phyloP scores from a whole-genome alignment of 2,329 filamentous ascomycete genomes.

The Fusarium hainanense region DNA sequence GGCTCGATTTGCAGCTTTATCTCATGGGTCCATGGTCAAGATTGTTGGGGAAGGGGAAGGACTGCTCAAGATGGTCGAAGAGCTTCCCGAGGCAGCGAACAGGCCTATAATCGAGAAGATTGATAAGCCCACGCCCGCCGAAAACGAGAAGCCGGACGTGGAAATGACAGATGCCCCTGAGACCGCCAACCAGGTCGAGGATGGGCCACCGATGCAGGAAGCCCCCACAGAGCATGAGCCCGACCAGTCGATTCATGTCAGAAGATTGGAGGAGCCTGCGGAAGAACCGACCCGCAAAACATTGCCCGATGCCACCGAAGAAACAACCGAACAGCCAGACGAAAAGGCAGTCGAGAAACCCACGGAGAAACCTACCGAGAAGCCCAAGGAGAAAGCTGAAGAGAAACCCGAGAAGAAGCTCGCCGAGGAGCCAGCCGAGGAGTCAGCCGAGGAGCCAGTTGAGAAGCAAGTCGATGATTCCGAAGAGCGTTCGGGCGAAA shows the following conservation, averaged over 20 bases:
- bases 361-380: background rate
- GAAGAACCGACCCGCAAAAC: slow-evolving; percentile 1
- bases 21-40: slow-evolving; percentile 61
- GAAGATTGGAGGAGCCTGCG: slow-evolving; percentile 10
- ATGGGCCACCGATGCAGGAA: slow-evolving; percentile 4
- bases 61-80: slow-evolving; percentile 57
- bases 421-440: background rate
- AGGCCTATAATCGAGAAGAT: slow-evolving; percentile 10
- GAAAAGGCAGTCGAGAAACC: background rate
- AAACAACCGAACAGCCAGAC: background rate
- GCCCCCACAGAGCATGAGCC: background rate
- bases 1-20: slow-evolving; percentile 59
- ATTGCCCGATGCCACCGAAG: background rate
- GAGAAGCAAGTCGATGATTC: background rate
- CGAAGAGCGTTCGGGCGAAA: background rate
- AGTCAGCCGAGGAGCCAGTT: background rate
- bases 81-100: slow-evolving; percentile 49
- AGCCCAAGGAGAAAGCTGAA: background rate
- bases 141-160: slow-evolving; percentile 16
- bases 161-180: slow-evolving; percentile 42
- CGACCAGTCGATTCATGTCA: slow-evolving; percentile 9
- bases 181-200: background rate
- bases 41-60: slow-evolving; percentile 60
- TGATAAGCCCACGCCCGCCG: background rate
- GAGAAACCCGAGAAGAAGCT: background rate